These are phyloP conservation scores for Colletotrichum cereale DNA, from an alignment of 2,329 filamentous ascomycete genomes.

Conservation along the genomic window DNA sequence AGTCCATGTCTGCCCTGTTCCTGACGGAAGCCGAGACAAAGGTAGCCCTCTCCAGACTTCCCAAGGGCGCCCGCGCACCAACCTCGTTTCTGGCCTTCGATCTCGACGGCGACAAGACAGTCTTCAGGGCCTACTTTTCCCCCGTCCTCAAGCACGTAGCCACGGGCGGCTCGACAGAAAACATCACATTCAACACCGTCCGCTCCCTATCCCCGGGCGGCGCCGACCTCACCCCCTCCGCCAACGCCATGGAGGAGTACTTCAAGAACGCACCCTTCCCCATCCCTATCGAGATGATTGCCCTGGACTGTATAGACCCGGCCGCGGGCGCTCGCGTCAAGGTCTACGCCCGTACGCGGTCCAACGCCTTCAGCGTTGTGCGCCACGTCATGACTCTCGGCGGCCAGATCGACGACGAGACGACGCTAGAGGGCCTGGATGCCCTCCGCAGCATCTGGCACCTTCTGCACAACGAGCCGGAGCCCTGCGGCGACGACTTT, in stretches of 20 bases:
- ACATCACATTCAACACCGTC: slow-evolving; percentile 43
- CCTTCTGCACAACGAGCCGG: slow-evolving; percentile 44
- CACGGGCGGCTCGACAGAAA: slow-evolving; percentile 42
- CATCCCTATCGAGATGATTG: slow-evolving; percentile 45
- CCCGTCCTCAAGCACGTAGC: slow-evolving; percentile 45
- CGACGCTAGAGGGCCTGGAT: slow-evolving; percentile 42
- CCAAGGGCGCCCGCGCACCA: slow-evolving; percentile 41
- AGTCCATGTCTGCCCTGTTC: slow-evolving; percentile 43
- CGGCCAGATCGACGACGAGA: slow-evolving; percentile 42
- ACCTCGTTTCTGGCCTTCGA: slow-evolving; percentile 45
- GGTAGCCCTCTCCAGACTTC: slow-evolving; percentile 36
- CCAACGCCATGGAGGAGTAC: slow-evolving; percentile 42
- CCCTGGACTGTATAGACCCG: slow-evolving; percentile 46
- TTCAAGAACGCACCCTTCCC: slow-evolving; percentile 41
- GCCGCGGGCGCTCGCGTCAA: slow-evolving; percentile 45
- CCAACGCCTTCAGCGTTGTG: slow-evolving; percentile 44
- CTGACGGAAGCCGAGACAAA: slow-evolving; percentile 40
- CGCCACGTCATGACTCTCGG: slow-evolving; percentile 45
- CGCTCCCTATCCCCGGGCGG: slow-evolving; percentile 42
- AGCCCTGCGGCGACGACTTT: slow-evolving; percentile 33
- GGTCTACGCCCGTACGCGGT: slow-evolving; percentile 44
- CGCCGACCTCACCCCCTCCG: slow-evolving; percentile 38
- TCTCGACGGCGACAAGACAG: slow-evolving; percentile 42
- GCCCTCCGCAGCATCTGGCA: slow-evolving; percentile 45
- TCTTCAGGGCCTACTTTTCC: slow-evolving; percentile 46